Evolutionary conservation across 768 basidiomycete genomes (phyloP), one percentile per base, ranked within the genome.

Genomic region (Strobilomyces echinocephalus): DNA sequence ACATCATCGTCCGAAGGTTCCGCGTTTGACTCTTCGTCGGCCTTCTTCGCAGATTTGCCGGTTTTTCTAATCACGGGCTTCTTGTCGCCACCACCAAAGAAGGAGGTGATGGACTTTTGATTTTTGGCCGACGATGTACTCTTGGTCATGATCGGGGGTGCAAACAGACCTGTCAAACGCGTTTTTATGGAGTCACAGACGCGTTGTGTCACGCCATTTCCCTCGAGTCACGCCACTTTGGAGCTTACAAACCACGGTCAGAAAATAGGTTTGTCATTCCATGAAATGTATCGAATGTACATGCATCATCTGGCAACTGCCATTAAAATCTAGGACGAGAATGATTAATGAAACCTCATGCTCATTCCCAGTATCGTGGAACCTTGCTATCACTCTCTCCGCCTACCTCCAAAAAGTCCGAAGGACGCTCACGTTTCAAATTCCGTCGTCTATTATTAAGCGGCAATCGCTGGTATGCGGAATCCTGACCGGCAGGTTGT

Each of bases 401-500:
- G 3, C 81, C 81, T 2, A 89, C 78, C 62, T 91, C 90, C 63
- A 90, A 68, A 63, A 92, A 92, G 70, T 93, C 91, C 5, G 87
- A 85, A 2, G 90, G 90, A 43, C 90, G 75, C 30, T 92, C 91
- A 9, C 90, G 79, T 70, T 93, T 91, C 59, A 88, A 63, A 60
- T 83, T 83, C 63, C 87, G 74, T 49, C 90, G 79, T 54, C 90
- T 78, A 62, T 88, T 90, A 63, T 91, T 92, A 50, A 93, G 71
- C 30, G 90, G 90, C 46, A 91, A 64, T 34, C 91, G 78, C 67
- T 93, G 91, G 66, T 93, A 92, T n/a, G 90, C 87, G 7, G 89
- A 91, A 57, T 92, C 90, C 63, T 84, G 82, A 7, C 78, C 76
- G 47, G 79, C 78, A 30, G 79, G 77, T 66, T 88, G 85, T 62